A percentile compares a stretch with the other conserved stretches of the same genome.
Conservation (phyloP, 495 filamentous ascomycete species). For the Hyaloscypha bicolor region DNA sequence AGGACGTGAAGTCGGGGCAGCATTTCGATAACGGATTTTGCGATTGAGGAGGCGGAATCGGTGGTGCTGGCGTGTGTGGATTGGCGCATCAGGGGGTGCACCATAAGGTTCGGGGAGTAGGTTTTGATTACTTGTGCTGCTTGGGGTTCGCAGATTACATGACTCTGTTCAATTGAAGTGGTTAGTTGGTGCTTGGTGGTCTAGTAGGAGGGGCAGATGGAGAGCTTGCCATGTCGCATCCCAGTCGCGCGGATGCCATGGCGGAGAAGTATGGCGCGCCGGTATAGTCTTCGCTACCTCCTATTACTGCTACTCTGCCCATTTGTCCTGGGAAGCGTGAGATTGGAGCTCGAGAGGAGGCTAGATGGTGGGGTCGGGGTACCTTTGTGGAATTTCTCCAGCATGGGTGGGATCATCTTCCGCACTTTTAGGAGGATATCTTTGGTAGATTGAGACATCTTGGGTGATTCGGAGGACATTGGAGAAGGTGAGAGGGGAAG, state of each 20-base stretch:
- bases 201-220: background rate
- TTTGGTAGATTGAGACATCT: conserved; percentile 54
- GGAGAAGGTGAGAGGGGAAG: background rate
- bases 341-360: conserved; percentile 4
- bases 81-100: conserved; percentile 93
- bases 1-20: conserved; percentile 86
- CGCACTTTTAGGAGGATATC: conserved; percentile 79
- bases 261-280: conserved; percentile 98
- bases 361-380: conserved; percentile 11
- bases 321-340: conserved; percentile 69
- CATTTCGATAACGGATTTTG: conserved; percentile 75
- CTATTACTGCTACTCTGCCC: conserved; percentile 90
- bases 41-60: conserved; percentile 57
- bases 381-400: conserved; percentile 98
- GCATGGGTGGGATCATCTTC: conserved; percentile 91
- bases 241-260: conserved; percentile 89
- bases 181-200: no score
- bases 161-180: conserved; percentile 59
- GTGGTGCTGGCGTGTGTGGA: conserved; percentile 46
- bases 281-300: conserved; percentile 94
- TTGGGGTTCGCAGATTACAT: conserved; percentile 92
- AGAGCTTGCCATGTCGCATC: conserved; percentile 73
- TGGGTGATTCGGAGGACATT: conserved; percentile 25
- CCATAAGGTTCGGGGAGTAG: conserved; percentile 98
- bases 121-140: conserved; percentile 92